Conservation (phyloP, 805 yeast species). For the Wickerhamomyces rabaulensis region DNA sequence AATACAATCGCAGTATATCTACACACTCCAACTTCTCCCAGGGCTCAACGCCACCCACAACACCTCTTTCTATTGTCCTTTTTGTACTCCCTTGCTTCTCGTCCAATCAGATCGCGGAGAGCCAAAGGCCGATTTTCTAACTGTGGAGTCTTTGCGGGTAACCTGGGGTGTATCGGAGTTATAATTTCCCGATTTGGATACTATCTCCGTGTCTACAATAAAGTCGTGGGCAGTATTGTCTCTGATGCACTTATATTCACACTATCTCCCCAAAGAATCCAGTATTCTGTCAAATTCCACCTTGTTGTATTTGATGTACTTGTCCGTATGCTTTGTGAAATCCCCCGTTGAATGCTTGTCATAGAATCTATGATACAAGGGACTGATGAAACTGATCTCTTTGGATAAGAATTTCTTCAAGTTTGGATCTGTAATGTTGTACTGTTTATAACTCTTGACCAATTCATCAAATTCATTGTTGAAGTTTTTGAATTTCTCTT, state of each 20-base stretch:
- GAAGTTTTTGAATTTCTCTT: slow-evolving; percentile 79
- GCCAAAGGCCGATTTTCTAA: too few species aligned
- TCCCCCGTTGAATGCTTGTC: slow-evolving; percentile 69
- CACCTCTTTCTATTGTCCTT: too few species aligned
- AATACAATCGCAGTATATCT: neutral
- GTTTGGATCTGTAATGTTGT: slow-evolving; percentile 59
- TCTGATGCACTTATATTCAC: too few species aligned
- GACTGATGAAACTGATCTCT: slow-evolving; percentile 73
- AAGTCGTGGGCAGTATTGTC: too few species aligned
- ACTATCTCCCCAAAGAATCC: slow-evolving; percentile 25
- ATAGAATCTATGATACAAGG: slow-evolving; percentile 80
- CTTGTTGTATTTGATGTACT: slow-evolving; percentile 64
- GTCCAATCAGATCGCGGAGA: too few species aligned
- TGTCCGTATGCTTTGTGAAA: slow-evolving; percentile 62
- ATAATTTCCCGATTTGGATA: too few species aligned
- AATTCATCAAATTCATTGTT: slow-evolving; percentile 80
- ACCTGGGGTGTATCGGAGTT: too few species aligned
- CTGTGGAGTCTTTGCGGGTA: too few species aligned
- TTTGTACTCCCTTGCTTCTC: too few species aligned
- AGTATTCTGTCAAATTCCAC: slow-evolving; percentile 36
- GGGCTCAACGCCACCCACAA: too few species aligned
- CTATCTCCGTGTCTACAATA: too few species aligned
- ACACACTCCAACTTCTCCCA: too few species aligned
- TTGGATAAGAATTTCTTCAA: slow-evolving; percentile 58
- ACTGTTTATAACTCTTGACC: slow-evolving; percentile 57